Evolutionary conservation across 805 yeast genomes (phyloP), one percentile per base, ranked within the genome.

Genomic region (Kodamaea restingae): DNA sequence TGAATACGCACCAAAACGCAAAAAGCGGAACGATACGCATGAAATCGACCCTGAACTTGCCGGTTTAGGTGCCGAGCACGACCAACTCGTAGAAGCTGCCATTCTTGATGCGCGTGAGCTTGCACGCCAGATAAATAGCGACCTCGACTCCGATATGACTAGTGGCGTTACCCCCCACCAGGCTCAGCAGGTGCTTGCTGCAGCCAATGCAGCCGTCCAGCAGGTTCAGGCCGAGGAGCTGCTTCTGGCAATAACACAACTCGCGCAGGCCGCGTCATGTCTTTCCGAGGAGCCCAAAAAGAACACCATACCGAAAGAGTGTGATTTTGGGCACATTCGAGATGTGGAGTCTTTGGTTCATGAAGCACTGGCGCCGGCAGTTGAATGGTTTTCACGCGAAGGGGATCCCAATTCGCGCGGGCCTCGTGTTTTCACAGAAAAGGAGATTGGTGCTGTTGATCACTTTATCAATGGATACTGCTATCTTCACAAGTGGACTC

Each of bases 381-480:
- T 62, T 41, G 32, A 45, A 30, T 68, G 72, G 72, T 66, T 52
- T 47, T 60, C 61, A 35, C 41, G 57, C 7, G 51, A 49, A 29
- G 61, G 60, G 2, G 55, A 45, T 15, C 44, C 37, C 12, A 38
- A 41, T 4, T 39, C 45, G 1, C 44, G 46, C 20, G 71, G 71
- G 2, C 70, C 73, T 3, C 48, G 72, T 15, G 50, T 59, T 7
- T 86, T 86, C 52, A 67, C 84, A 1, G 63, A 59, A 17, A 84
- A 79, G 36, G 98, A 90, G 60, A 71, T 67, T 12, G 71, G 65
- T 15, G 84, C 87, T 0, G 76, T 90, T 45, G 91, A 87, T 42
- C 73, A 74, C 40, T 88, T 85, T 51, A 77, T 90, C 44, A 61
- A 66, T 11, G 82, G 81, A 15, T 91, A 85, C 55, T 79, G 85